Conservation (phyloP, 2,329 filamentous ascomycete genomes). For the Fusarium virguliforme region DNA sequence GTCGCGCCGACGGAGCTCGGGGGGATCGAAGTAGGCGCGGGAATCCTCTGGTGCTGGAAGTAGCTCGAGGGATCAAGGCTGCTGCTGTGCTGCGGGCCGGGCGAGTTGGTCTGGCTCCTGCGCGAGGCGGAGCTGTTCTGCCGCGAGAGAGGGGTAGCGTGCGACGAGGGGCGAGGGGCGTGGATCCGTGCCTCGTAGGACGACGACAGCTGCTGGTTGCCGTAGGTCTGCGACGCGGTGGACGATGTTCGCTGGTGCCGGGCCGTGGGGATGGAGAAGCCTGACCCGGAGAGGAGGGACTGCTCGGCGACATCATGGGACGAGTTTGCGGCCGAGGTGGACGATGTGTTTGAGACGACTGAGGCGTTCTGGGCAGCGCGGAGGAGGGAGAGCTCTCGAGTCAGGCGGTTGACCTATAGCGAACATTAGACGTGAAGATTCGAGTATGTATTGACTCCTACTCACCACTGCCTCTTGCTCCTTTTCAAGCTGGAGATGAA, state of each 20-base stretch:
- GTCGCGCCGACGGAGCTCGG: slow-evolving; percentile 61
- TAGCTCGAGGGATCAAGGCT: slow-evolving; percentile 63
- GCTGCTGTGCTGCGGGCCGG: slow-evolving; percentile 58
- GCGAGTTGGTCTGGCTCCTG: slow-evolving; percentile 68
- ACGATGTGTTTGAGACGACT: slow-evolving; percentile 77
- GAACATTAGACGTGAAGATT: neutral
- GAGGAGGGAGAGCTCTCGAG: slow-evolving; percentile 88
- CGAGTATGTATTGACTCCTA: neutral
- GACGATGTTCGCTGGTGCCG: slow-evolving; percentile 74
- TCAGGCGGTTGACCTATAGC: slow-evolving; percentile 88
- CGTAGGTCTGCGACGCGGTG: slow-evolving; percentile 68
- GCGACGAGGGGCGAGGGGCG: slow-evolving; percentile 63
- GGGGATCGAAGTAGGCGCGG: slow-evolving; percentile 54
- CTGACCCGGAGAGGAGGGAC: slow-evolving; percentile 71
- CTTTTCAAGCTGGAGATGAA: slow-evolving; percentile 92
- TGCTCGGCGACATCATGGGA: slow-evolving; percentile 66
- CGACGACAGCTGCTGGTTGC: slow-evolving; percentile 57
- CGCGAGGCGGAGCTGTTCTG: slow-evolving; percentile 72
- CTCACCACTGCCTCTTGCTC: slow-evolving; percentile 94
- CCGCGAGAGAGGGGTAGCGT: slow-evolving; percentile 64
- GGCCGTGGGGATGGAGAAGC: slow-evolving; percentile 70
- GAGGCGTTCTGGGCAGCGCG: slow-evolving; percentile 79
- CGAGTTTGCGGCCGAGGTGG: slow-evolving; percentile 70
- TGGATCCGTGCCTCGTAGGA: slow-evolving; percentile 60
- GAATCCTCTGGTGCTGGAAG: slow-evolving; percentile 65